phyloP scores from a whole-genome alignment of 108 stramenopile genomes.

The Pelagomonas calceolata region DNA sequence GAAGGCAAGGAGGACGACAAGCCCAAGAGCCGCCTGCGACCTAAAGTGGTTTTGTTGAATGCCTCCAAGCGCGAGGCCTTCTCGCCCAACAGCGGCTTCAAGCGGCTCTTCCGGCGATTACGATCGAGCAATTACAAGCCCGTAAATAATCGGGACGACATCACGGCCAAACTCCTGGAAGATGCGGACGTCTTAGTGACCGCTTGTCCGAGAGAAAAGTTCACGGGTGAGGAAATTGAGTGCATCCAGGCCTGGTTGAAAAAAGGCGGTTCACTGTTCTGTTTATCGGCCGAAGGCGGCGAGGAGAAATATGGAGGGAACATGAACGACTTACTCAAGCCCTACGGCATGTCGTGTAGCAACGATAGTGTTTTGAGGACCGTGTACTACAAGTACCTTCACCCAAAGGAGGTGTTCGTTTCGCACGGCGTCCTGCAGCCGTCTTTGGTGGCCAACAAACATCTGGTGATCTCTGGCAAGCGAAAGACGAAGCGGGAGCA shows the following conservation, averaged over 20 bases:
- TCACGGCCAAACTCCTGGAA: slow-evolving; percentile 25
- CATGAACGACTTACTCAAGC: slow-evolving; percentile 41
- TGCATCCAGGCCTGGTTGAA: slow-evolving; percentile 38
- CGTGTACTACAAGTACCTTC: slow-evolving; percentile 59
- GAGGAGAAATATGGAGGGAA: slow-evolving; percentile 44
- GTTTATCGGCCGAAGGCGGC: slow-evolving; percentile 54
- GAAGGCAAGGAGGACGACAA: too few relatives aligned
- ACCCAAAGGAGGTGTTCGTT: slow-evolving; percentile 66
- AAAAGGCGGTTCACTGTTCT: slow-evolving; percentile 48
- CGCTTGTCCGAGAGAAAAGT: slow-evolving; percentile 37
- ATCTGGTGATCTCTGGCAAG: background rate
- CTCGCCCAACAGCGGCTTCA: slow-evolving; percentile 42
- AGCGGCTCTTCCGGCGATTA: slow-evolving; percentile 47
- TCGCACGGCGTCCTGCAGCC: slow-evolving; percentile 59
- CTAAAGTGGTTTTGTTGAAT: slow-evolving; percentile 33
- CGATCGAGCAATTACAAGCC: slow-evolving; percentile 37
- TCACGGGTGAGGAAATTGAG: slow-evolving; percentile 37
- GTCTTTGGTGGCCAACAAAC: slow-evolving; percentile 33
- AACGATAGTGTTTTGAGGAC: slow-evolving; percentile 45
- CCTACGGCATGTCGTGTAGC: slow-evolving; percentile 48
- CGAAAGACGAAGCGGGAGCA: background rate
- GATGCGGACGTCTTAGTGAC: slow-evolving; percentile 30
- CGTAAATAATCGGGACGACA: slow-evolving; percentile 33
- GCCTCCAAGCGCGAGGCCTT: slow-evolving; percentile 58
- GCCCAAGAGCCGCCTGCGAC: background rate